Evolutionary conservation across 2,329 filamentous ascomycete genomes (phyloP), one percentile per base, ranked within the genome.

Genomic region (Penicillium polonicum): DNA sequence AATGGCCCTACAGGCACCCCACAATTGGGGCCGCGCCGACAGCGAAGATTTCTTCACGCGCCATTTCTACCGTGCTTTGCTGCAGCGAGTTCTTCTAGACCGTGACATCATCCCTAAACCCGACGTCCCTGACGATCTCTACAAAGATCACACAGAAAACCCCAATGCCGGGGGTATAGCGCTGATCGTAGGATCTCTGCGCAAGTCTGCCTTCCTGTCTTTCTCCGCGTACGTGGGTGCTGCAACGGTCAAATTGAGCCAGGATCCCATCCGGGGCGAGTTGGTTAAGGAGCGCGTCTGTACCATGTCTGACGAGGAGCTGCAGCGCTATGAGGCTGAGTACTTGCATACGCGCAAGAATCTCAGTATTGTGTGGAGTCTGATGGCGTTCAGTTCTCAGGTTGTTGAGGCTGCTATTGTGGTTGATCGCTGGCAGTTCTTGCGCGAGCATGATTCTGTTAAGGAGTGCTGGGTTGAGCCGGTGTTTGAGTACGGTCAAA

Each of bases 1-100:
- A 89, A 97, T 97, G 93, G 93, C 93, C 3, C 92, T 95, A 49
- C 94, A 99, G 77, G 94, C 94, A 8, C 92, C 94, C 1, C 82
- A 87, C 59, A 99, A 99, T 78, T 99, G 94, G 94, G 89, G 89
- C 2, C 79, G 81, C 25, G 79, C 82, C 29, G 92, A 96, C 60
- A 95, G 90, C 71, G 88, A 92, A 51, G 82, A 80, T 8, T 99
- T 97, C 78, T 97, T 99, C 79, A 91, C 87, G 0, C 85, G 93
- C 0, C 94, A 99, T 74, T 96, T 94, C 75, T 99, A 89, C 79
- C 89, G 94, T 44, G 91, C 94, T 0, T 81, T 97, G 0, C 80
- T 97, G 23, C 94, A 99, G 74, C 89, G 89, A 58, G 88, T 99
- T n/a, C 92, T 97, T 61, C 82, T 97, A 0, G 94, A 99, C 70